These are phyloP conservation scores for Novymonas esmeraldas DNA, from an alignment of 208 protist genomes.

Conservation along the genomic window DNA sequence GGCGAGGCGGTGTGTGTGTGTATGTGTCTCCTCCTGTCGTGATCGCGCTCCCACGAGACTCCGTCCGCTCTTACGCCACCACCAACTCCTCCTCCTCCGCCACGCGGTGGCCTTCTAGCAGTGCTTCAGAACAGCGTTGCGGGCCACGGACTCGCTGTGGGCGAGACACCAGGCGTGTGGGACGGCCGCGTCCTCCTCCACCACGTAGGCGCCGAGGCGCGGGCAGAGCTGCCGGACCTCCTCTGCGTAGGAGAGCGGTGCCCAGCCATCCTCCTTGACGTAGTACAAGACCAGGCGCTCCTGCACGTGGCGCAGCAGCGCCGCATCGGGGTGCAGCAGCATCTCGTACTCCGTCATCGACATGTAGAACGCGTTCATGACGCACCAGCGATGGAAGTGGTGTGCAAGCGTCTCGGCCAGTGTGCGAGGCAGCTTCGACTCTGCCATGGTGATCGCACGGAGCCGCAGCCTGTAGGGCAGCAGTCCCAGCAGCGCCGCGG, in stretches of 20 bases:
- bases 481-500: constrained; percentile 34
- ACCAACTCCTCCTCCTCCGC: not conserved
- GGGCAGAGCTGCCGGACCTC: constrained; percentile 52
- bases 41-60: too few relatives aligned
- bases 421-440: constrained; percentile 17
- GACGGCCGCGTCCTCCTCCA: constrained; percentile 51
- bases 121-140: constrained; percentile 48
- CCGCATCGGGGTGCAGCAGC: constrained; percentile 49
- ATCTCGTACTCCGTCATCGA: constrained; percentile 56
- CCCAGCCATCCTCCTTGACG: constrained; percentile 67
- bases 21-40: too few relatives aligned
- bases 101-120: not conserved
- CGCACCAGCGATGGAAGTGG: constrained; percentile 25
- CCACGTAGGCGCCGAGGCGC: constrained; percentile 35
- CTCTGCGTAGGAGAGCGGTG: constrained; percentile 39
- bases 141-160: constrained; percentile 50
- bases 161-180: constrained; percentile 75
- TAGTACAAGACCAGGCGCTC: constrained; percentile 75
- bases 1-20: too few relatives aligned
- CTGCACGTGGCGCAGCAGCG: constrained; percentile 43
- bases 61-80: too few relatives aligned
- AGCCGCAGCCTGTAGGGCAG: constrained; percentile 29
- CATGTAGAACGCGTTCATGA: constrained; percentile 66
- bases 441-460: constrained; percentile 21
- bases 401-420: constrained; percentile 30